phyloP scores from a whole-genome alignment of 2,329 filamentous ascomycete genomes.

The Botrytis fabae region DNA sequence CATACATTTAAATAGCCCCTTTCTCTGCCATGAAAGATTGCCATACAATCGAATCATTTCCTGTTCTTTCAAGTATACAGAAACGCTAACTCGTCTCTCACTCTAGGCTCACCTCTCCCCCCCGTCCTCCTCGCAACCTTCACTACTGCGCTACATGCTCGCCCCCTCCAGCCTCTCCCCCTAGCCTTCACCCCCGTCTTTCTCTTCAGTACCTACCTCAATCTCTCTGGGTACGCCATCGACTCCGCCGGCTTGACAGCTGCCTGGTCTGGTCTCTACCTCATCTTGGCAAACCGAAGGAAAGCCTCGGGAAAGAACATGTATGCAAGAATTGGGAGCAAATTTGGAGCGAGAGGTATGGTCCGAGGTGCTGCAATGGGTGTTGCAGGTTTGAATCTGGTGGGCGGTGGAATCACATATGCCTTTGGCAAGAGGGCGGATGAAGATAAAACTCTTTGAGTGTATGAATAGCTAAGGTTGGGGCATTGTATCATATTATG shows the following conservation, averaged over 20 bases:
- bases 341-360: conserved; percentile 51
- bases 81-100: not conserved
- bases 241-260: conserved; percentile 64
- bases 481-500: not conserved
- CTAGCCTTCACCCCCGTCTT: conserved; percentile 68
- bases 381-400: conserved; percentile 51
- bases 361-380: conserved; percentile 54
- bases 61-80: not conserved
- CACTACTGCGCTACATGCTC: conserved; percentile 64
- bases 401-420: conserved; percentile 53
- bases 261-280: conserved; percentile 65
- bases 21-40: not conserved
- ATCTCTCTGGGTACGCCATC: conserved; percentile 60
- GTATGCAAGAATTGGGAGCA: conserved; percentile 45
- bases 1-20: not conserved
- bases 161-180: conserved; percentile 64
- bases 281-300: conserved; percentile 61
- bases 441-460: conserved; percentile 20
- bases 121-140: conserved; percentile 65
- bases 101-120: conserved; percentile 58
- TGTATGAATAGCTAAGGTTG: not conserved
- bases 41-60: not conserved
- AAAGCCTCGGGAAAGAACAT: conserved; percentile 38
- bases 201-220: conserved; percentile 66
- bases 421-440: conserved; percentile 47